These are phyloP conservation scores for Salix caprea DNA, from an alignment of 345 rosid genomes.

Conservation along the genomic window DNA sequence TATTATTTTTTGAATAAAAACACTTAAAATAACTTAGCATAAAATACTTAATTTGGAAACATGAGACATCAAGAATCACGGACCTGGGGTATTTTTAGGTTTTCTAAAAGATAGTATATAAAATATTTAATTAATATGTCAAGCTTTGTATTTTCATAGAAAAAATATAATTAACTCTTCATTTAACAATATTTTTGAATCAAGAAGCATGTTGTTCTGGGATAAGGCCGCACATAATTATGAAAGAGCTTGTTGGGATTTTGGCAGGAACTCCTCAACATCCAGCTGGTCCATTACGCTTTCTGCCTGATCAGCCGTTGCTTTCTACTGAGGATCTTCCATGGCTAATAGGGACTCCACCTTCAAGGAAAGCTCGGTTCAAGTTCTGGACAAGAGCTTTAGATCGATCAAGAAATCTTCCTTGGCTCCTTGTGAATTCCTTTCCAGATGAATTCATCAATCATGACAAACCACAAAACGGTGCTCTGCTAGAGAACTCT, in stretches of 20 bases:
- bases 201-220: not conserved
- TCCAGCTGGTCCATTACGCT: constrained; percentile 14
- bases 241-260: not conserved
- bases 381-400: constrained; percentile 63
- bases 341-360: constrained; percentile 67
- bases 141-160: too few species aligned
- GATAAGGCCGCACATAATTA: not conserved
- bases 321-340: constrained; percentile 59
- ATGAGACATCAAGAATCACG: too few species aligned
- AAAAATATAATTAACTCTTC: too few species aligned
- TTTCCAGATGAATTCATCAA: constrained; percentile 40
- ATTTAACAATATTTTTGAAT: not conserved
- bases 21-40: too few species aligned
- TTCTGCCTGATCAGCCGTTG: constrained; percentile 36
- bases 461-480: not conserved
- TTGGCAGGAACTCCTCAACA: constrained; percentile 45
- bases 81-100: too few species aligned
- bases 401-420: constrained; percentile 43
- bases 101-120: too few species aligned
- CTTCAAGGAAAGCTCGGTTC: constrained; percentile 58
- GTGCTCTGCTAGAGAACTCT: not conserved
- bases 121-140: too few species aligned
- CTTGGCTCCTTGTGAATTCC: constrained; percentile 63
- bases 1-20: too few species aligned
- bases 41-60: too few species aligned